phyloP scores from a whole-genome alignment of 371 early-diverging fungal species.

The Lichtheimia hyalospora region DNA sequence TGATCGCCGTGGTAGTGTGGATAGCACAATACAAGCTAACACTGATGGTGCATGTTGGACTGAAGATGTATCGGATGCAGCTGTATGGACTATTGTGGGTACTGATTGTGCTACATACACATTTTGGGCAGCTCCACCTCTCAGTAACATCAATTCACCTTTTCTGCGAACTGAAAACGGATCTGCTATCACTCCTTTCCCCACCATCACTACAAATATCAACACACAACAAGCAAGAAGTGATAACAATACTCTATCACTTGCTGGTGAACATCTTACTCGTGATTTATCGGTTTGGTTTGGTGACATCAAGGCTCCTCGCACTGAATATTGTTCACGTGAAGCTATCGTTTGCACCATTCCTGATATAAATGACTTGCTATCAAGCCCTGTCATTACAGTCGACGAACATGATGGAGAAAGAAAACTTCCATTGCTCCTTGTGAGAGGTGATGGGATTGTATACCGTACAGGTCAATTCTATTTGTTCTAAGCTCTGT shows the following conservation, averaged over 20 bases:
- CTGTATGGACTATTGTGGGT: conserved; percentile 91
- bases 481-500: conserved; percentile 26
- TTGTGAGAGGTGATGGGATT: conserved; percentile 67
- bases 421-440: conserved; percentile 53
- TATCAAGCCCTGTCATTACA: conserved; percentile 19
- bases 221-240: background rate
- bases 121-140: conserved; percentile 58
- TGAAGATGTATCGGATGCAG: conserved; percentile 84
- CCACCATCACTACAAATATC: conserved; percentile 16
- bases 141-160: conserved; percentile 13
- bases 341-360: conserved; percentile 48
- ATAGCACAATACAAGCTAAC: conserved; percentile 2
- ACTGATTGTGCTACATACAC: conserved; percentile 80
- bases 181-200: conserved; percentile 35
- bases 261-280: conserved; percentile 66
- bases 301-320: conserved; percentile 57
- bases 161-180: conserved; percentile 13
- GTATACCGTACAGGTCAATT: conserved; percentile 61
- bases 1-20: conserved; percentile 17
- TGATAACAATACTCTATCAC: conserved; percentile 22
- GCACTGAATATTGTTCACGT: conserved; percentile 53
- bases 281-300: conserved; percentile 73
- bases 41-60: conserved; percentile 69
- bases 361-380: conserved; percentile 33
- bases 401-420: conserved; percentile 28